phyloP scores from a whole-genome alignment of 2,329 filamentous ascomycete species.

The Dactylellina drechsleri region DNA sequence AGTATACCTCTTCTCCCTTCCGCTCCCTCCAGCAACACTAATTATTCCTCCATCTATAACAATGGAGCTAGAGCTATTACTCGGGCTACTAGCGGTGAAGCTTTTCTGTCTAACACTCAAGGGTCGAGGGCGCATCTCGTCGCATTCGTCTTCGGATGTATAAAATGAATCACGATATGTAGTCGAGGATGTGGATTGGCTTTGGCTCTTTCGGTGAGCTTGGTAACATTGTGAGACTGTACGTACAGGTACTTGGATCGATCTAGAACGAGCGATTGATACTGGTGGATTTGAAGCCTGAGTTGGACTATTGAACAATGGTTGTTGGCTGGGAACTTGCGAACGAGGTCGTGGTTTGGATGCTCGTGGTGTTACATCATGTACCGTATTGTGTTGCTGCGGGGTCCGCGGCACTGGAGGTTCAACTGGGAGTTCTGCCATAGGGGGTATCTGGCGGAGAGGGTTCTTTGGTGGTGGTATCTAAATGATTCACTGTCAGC shows the following conservation, averaged over 20 bases:
- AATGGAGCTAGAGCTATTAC: constrained; percentile 50
- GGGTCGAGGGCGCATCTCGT: constrained; percentile 43
- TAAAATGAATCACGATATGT: constrained; percentile 43
- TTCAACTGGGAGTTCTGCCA: constrained; percentile 36
- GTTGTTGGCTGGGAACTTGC: constrained; percentile 19
- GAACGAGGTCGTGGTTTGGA: constrained; percentile 24
- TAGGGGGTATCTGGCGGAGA: constrained; percentile 35
- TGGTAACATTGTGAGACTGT: constrained; percentile 26
- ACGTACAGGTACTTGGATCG: constrained; percentile 31
- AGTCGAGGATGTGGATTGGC: constrained; percentile 9
- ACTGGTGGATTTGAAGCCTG: constrained; percentile 22
- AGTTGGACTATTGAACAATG: neutral
- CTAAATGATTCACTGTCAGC: constrained; percentile 16
- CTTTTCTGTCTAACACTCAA: constrained; percentile 40
- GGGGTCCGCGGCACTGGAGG: constrained; percentile 14
- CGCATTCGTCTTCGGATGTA: constrained; percentile 48
- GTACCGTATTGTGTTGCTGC: neutral
- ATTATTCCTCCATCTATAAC: constrained; percentile 21
- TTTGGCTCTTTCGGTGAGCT: constrained; percentile 22
- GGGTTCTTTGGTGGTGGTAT: constrained; percentile 49
- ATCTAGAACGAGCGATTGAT: constrained; percentile 29
- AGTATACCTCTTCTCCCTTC: constrained; percentile 26
- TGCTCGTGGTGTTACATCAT: constrained; percentile 3
- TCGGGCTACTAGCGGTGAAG: constrained; percentile 39
- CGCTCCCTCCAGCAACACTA: neutral